Evolutionary conservation across 2,329 filamentous ascomycete genomes (phyloP).

Genomic region (Cytospora piceicola): DNA sequence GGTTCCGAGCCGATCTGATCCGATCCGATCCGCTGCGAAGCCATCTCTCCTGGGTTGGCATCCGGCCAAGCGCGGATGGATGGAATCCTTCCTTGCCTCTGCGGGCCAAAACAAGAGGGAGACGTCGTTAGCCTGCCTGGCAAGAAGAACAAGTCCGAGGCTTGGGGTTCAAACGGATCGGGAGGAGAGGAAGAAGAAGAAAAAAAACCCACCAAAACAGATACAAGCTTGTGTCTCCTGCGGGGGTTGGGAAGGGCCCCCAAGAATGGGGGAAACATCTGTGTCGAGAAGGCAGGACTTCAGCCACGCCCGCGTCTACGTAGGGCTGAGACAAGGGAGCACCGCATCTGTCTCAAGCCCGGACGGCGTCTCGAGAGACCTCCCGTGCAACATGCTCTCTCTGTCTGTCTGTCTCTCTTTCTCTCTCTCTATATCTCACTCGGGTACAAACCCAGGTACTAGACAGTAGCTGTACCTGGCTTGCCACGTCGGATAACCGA

Average conservation of each 20-base stretch:
- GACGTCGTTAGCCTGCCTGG: neutral
- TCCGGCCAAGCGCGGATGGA: neutral
- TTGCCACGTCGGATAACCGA: neutral
- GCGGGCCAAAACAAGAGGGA: neutral
- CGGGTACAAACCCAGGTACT: neutral
- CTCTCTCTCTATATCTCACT: neutral
- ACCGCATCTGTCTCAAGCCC: conserved; percentile 3
- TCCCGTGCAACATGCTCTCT: neutral
- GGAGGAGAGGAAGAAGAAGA: neutral
- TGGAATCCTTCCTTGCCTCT: neutral
- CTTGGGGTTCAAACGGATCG: neutral
- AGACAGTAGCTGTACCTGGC: neutral
- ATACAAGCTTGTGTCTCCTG: too few relatives aligned
- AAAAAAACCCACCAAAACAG: neutral
- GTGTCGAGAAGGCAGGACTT: neutral
- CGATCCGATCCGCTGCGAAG: conserved; percentile 5
- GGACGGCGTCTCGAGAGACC: neutral
- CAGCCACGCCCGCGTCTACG: neutral
- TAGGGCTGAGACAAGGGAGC: conserved; percentile 3
- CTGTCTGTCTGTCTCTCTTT: too few relatives aligned
- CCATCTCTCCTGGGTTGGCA: neutral
- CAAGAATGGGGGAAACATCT: too few relatives aligned
- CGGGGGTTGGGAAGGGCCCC: too few relatives aligned
- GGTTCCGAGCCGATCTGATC: conserved; percentile 18
- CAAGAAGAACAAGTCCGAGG: neutral